phyloP scores from a whole-genome alignment of 139 green algal genomes.

The Edaphochlamys debaryana region DNA sequence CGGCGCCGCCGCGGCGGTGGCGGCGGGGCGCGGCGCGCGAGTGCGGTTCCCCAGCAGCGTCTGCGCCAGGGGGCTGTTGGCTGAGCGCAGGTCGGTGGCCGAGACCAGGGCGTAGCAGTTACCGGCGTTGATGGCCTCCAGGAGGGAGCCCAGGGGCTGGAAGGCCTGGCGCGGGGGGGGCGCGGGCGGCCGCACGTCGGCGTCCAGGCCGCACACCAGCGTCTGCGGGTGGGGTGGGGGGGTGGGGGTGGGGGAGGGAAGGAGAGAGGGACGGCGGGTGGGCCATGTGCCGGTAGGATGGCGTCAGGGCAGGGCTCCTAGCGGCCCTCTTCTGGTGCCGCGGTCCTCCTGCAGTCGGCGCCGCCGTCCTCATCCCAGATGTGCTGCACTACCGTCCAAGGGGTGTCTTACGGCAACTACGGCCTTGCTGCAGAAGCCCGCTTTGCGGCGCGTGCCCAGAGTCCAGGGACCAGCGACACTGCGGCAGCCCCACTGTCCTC shows the following conservation, averaged over 20 bases:
- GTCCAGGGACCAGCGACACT: too few species aligned
- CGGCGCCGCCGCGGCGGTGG: not conserved
- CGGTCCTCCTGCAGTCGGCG: too few species aligned
- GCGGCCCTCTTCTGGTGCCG: too few species aligned
- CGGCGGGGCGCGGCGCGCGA: not conserved
- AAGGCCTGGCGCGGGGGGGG: not conserved
- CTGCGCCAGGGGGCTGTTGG: not conserved
- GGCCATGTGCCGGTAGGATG: not conserved
- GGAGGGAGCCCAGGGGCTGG: not conserved
- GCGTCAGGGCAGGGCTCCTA: not conserved
- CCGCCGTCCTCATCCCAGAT: too few species aligned
- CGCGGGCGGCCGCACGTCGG: slow-evolving; percentile 14
- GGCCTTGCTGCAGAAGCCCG: too few species aligned
- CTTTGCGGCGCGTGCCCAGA: too few species aligned
- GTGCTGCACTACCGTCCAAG: too few species aligned
- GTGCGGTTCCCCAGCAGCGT: slow-evolving; percentile 4
- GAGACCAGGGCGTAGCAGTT: not conserved
- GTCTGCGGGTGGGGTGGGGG: not conserved
- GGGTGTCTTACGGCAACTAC: too few species aligned
- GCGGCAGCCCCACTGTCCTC: too few species aligned
- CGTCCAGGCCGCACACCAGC: slow-evolving; percentile 18
- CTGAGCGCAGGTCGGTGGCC: not conserved
- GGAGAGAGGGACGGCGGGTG: not conserved
- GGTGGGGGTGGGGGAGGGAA: not conserved
- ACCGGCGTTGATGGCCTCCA: not conserved